These are phyloP conservation scores for Yamadazyma buinensis DNA, from an alignment of 1,139 yeast genomes.

Conservation along the genomic window DNA sequence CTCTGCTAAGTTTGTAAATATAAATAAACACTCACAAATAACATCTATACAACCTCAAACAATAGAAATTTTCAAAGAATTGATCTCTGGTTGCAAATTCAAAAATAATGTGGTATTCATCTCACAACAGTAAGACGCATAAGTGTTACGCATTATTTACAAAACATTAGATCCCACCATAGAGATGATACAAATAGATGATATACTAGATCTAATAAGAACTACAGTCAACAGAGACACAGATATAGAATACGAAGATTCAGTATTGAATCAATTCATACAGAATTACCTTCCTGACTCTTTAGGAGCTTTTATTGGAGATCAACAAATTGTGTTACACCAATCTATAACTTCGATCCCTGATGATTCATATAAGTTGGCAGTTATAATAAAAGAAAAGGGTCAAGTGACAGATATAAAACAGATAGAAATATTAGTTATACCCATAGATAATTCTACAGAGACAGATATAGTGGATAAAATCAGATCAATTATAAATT, in stretches of 20 bases:
- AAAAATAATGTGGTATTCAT: too few relatives aligned
- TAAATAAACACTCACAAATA: too few relatives aligned
- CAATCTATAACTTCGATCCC: constrained; percentile 6
- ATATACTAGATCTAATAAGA: constrained; percentile 6
- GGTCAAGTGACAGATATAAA: constrained; percentile 8
- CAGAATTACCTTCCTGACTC: constrained; percentile 8
- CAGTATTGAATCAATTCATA: constrained; percentile 4
- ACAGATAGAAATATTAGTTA: constrained; percentile 8
- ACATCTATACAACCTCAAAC: too few relatives aligned
- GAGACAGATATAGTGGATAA: constrained; percentile 44
- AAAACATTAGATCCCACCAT: constrained; percentile 4
- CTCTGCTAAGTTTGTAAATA: too few relatives aligned
- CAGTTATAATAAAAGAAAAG: constrained; percentile 9
- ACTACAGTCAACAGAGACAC: constrained; percentile 1
- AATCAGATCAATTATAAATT: constrained; percentile 54
- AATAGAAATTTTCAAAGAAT: too few relatives aligned
- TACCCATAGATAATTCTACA: constrained; percentile 9
- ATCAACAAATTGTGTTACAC: background rate
- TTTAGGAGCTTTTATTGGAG: constrained; percentile 3
- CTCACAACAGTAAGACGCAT: too few relatives aligned
- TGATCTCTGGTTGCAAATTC: too few relatives aligned
- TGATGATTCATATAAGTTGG: constrained; percentile 3
- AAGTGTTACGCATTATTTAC: constrained; percentile 6
- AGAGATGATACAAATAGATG: constrained; percentile 8
- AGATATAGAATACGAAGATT: constrained; percentile 4